phyloP scores from a whole-genome alignment of 2,329 filamentous ascomycete genomes.

The Ophiostoma novo-ulmi region DNA sequence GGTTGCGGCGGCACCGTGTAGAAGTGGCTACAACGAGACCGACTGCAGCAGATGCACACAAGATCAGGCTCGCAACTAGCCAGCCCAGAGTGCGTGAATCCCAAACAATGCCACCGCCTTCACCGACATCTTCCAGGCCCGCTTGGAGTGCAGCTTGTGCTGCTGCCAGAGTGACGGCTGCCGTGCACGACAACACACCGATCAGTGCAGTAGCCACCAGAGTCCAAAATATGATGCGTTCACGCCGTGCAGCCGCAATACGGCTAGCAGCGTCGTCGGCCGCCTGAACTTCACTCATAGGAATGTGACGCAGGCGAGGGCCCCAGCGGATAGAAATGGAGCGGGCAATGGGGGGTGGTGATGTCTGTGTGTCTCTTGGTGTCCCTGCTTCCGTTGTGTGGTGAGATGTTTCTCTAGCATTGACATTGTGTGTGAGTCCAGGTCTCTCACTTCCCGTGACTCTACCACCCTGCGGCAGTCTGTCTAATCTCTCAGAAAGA shows the following conservation, averaged over 20 bases:
- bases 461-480: not conserved
- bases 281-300: slow-evolving; percentile 18
- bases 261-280: slow-evolving; percentile 22
- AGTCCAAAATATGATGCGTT: slow-evolving; percentile 22
- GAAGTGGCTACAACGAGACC: slow-evolving; percentile 16
- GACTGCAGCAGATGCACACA: slow-evolving; percentile 5
- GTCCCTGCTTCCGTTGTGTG: not conserved
- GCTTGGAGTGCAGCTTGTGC: slow-evolving; percentile 20
- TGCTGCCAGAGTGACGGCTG: slow-evolving; percentile 21
- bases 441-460: not conserved
- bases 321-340: slow-evolving; percentile 24
- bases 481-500: not conserved
- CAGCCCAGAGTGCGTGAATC: slow-evolving; percentile 21
- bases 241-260: slow-evolving; percentile 16
- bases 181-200: slow-evolving; percentile 22
- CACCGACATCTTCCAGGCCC: slow-evolving; percentile 12
- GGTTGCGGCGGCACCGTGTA: slow-evolving; percentile 10
- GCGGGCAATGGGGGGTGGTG: slow-evolving; percentile 19
- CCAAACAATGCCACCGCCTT: slow-evolving; percentile 16
- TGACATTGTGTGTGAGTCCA: not conserved
- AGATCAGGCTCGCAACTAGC: slow-evolving; percentile 21
- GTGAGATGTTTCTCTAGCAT: not conserved
- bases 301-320: slow-evolving; percentile 21
- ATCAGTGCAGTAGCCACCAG: slow-evolving; percentile 14
- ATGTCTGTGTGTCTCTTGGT: not conserved